Conservation (phyloP, 768 basidiomycete species). For the Boletus vinaceobasis region DNA sequence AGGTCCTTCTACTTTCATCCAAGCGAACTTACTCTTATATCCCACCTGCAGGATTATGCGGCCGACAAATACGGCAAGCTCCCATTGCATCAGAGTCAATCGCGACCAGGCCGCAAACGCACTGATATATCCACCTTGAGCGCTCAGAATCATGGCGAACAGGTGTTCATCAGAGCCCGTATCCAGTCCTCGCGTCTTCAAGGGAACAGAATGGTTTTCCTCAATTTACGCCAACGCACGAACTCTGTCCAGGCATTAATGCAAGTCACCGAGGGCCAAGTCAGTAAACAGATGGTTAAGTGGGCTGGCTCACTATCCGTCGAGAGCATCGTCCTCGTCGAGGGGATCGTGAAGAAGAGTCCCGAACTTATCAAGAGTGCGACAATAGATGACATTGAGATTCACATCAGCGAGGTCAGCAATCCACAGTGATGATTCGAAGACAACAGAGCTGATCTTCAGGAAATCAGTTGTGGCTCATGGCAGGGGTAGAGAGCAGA, state of each 20-base stretch:
- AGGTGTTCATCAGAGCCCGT: slow-evolving; percentile 82
- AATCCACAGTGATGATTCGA: background rate
- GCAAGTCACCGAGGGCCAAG: slow-evolving; percentile 61
- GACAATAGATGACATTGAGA: slow-evolving; percentile 80
- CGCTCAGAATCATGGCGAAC: slow-evolving; percentile 61
- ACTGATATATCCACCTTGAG: slow-evolving; percentile 64
- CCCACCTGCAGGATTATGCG: slow-evolving; percentile 62
- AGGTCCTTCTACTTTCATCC: slow-evolving; percentile 35
- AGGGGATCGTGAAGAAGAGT: slow-evolving; percentile 76
- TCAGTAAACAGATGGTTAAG: slow-evolving; percentile 98
- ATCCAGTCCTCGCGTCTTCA: slow-evolving; percentile 90
- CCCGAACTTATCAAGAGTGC: slow-evolving; percentile 90
- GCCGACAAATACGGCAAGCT: slow-evolving; percentile 79
- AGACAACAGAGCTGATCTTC: background rate
- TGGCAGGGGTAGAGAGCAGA: slow-evolving; percentile 73
- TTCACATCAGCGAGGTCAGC: slow-evolving; percentile 76
- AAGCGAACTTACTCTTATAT: slow-evolving; percentile 17
- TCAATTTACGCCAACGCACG: slow-evolving; percentile 85
- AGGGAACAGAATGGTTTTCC: slow-evolving; percentile 93
- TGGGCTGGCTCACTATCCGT: slow-evolving; percentile 75
- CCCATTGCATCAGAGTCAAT: slow-evolving; percentile 89
- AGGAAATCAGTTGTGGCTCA: slow-evolving; percentile 62
- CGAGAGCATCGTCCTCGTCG: slow-evolving; percentile 90
- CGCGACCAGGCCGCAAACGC: slow-evolving; percentile 58
- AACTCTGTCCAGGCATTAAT: slow-evolving; percentile 86